Percentiles rank a stretch among this genome's conserved stretches.
phyloP scores from a whole-genome alignment of 1,284 basidiomycete species.

The Ceratobasidium sp. region DNA sequence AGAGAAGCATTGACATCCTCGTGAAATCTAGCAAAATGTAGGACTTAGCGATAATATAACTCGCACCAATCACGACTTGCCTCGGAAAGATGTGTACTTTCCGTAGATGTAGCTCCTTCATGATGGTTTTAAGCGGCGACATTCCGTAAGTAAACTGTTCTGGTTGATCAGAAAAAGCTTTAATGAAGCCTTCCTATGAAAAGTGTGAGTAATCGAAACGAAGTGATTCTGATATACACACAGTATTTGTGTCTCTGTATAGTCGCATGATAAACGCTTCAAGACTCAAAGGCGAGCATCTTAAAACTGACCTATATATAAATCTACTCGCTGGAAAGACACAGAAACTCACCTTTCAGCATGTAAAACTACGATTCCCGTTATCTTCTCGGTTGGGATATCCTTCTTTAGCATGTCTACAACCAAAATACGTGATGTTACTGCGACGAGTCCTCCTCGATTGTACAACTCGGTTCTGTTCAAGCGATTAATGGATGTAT shows the following conservation, averaged over 20 bases:
- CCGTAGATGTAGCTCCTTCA: constrained; percentile 90
- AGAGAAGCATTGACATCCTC: constrained; percentile 82
- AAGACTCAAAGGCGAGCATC: constrained; percentile 81
- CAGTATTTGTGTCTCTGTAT: constrained; percentile 83
- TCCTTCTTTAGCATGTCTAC: constrained; percentile 93
- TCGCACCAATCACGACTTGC: constrained; percentile 53
- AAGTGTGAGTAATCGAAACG: neutral
- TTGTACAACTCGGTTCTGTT: constrained; percentile 84
- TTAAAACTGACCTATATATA: constrained; percentile 48
- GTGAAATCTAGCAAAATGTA: constrained; percentile 72
- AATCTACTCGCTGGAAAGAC: neutral
- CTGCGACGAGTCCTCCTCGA: constrained; percentile 86
- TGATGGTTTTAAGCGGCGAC: constrained; percentile 88
- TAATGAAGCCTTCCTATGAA: constrained; percentile 80
- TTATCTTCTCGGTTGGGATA: constrained; percentile 84
- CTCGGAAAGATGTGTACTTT: constrained; percentile 92
- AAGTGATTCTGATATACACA: constrained; percentile 42
- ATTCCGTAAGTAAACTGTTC: constrained; percentile 93
- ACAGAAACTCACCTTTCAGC: constrained; percentile 76
- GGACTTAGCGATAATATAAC: neutral
- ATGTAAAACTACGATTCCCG: constrained; percentile 92
- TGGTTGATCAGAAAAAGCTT: constrained; percentile 96
- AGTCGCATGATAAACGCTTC: constrained; percentile 92
- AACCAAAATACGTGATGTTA: constrained; percentile 93
- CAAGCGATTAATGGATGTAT: neutral